Evolutionary conservation across 345 rosid genomes (phyloP).

Genomic region (Eucalyptus albens): DNA sequence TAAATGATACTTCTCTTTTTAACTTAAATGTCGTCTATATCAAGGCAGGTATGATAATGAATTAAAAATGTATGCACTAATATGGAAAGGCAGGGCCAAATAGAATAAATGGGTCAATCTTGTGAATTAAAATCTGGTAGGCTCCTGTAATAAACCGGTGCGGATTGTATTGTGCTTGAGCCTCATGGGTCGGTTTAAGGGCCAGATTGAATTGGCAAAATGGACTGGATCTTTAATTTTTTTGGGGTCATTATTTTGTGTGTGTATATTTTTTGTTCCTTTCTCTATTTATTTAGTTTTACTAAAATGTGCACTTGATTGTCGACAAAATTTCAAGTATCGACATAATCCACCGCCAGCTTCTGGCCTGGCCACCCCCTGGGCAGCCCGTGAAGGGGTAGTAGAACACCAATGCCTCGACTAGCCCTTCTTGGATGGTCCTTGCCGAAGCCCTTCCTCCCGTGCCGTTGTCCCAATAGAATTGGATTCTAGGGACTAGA

Average conservation of each 20-base stretch:
- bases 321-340: not conserved
- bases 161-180: not conserved
- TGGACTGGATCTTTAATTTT: too few relatives aligned
- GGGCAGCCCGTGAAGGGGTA: constrained; percentile 44
- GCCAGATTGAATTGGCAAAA: too few relatives aligned
- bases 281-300: too few relatives aligned
- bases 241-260: too few relatives aligned
- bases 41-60: not conserved
- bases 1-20: not conserved
- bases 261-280: too few relatives aligned
- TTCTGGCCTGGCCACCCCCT: constrained; percentile 13
- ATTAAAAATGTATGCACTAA: not conserved
- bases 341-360: constrained; percentile 34
- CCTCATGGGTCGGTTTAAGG: too few relatives aligned
- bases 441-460: constrained; percentile 19
- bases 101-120: not conserved
- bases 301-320: too few relatives aligned
- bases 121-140: not conserved
- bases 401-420: constrained; percentile 23
- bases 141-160: not conserved
- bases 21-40: too few relatives aligned
- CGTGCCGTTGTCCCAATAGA: constrained; percentile 10
- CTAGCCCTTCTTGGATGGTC: constrained; percentile 20
- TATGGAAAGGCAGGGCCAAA: not conserved
- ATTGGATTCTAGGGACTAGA: constrained; percentile 15